Percentiles rank a stretch among this genome's conserved stretches.
phyloP scores from a whole-genome alignment of 148 eudicot genomes.

The Rhododendron mucronatum region DNA sequence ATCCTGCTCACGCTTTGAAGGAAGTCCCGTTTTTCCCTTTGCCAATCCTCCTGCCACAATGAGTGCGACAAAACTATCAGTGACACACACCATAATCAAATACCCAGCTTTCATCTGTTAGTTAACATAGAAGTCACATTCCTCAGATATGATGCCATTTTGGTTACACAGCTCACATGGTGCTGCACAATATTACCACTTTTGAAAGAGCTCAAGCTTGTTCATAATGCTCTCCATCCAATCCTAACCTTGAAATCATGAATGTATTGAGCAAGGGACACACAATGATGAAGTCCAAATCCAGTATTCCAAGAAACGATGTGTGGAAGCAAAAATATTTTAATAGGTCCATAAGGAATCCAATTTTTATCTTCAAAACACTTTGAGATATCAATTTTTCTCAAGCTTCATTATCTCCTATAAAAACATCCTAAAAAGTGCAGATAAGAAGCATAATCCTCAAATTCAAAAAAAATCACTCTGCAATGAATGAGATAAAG shows the following conservation, averaged over 20 bases:
- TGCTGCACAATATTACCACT: not conserved
- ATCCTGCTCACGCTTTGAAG: constrained; percentile 87
- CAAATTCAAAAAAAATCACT: not conserved
- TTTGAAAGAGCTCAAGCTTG: not conserved
- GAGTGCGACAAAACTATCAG: constrained; percentile 1
- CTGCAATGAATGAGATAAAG: not conserved
- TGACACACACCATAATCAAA: constrained; percentile 7
- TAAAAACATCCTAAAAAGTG: not conserved
- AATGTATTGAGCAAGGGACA: not conserved
- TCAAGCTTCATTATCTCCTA: not conserved
- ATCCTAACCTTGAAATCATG: not conserved
- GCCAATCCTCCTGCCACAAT: constrained; percentile 83
- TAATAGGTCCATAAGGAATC: not conserved
- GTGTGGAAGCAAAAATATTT: not conserved
- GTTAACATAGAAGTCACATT: not conserved
- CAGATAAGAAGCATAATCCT: not conserved
- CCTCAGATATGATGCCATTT: constrained; percentile 1
- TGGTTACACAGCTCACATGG: not conserved
- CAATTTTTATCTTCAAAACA: not conserved
- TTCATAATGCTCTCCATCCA: not conserved
- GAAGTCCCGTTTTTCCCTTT: constrained; percentile 79
- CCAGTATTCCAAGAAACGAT: not conserved
- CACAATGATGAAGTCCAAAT: not conserved
- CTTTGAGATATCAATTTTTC: not conserved
- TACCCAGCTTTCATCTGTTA: not conserved